A percentile compares a stretch with the other conserved stretches of the same genome.
Conservation (phyloP, 2,329 filamentous ascomycete genomes). For the Trichoderma pleuroti region DNA sequence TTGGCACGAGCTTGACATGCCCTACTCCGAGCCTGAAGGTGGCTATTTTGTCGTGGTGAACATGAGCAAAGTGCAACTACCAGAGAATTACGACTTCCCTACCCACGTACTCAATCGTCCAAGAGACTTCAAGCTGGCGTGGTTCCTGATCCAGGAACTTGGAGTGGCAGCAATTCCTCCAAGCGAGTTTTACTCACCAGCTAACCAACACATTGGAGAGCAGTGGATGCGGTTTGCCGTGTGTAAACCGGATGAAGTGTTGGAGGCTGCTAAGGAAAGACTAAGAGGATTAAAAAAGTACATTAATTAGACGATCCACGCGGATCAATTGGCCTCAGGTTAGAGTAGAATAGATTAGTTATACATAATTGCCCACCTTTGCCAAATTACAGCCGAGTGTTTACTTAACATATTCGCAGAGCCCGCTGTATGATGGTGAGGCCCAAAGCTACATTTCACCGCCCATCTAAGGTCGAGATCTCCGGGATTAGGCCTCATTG, state of each 20-base stretch:
- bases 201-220: conserved; percentile 2
- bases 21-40: not conserved
- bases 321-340: not conserved
- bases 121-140: conserved; percentile 5
- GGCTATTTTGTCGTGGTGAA: conserved; percentile 1
- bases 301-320: not conserved
- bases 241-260: not conserved
- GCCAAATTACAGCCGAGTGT: not conserved
- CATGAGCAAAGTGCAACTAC: conserved; percentile 5
- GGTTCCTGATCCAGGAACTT: conserved; percentile 3
- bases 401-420: not conserved
- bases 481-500: not conserved
- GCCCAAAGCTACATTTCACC: not conserved
- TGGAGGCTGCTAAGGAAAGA: conserved; percentile 5
- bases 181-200: not conserved
- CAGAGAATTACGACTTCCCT: not conserved
- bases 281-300: not conserved
- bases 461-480: not conserved
- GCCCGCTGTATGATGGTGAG: not conserved
- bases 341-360: not conserved
- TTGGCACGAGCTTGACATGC: conserved; percentile 5
- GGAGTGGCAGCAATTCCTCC: conserved; percentile 3
- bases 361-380: not conserved
- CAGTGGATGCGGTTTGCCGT: conserved; percentile 12
- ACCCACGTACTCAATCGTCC: not conserved